These are phyloP conservation scores for Echinosophora koreensis DNA, from an alignment of 306 rosid genomes.

Conservation along the genomic window DNA sequence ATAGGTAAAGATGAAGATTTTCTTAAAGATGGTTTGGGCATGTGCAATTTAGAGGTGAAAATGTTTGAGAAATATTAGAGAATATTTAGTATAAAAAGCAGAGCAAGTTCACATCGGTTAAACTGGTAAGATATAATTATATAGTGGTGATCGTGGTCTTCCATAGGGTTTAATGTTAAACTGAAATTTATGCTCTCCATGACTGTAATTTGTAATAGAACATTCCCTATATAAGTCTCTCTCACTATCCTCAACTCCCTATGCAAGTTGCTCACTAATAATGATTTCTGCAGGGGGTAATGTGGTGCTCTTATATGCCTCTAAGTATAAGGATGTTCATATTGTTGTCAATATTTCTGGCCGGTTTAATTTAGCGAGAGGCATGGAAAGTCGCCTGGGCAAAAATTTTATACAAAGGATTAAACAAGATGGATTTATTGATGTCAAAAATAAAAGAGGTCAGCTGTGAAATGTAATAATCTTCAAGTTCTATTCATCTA, in stretches of 20 bases:
- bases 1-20: constrained; percentile 15
- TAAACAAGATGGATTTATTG: constrained; percentile 80
- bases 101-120: background rate
- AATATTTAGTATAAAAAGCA: constrained; percentile 5
- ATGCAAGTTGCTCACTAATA: constrained; percentile 19
- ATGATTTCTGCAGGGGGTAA: constrained; percentile 80
- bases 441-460: constrained; percentile 84
- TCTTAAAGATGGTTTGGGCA: constrained; percentile 16
- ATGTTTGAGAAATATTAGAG: constrained; percentile 31
- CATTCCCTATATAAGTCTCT: constrained; percentile 18
- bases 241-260: constrained; percentile 3
- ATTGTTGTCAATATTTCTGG: constrained; percentile 84
- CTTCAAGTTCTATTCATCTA: constrained; percentile 13
- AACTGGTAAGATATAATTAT: constrained; percentile 23
- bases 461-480: constrained; percentile 41
- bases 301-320: constrained; percentile 81
- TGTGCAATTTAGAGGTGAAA: constrained; percentile 2
- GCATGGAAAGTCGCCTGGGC: constrained; percentile 91
- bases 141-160: background rate
- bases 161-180: constrained; percentile 11
- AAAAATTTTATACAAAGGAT: constrained; percentile 74
- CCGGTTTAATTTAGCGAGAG: constrained; percentile 77
- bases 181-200: constrained; percentile 30
- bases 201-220: background rate
- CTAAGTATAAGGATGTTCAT: constrained; percentile 72